phyloP scores from a whole-genome alignment of 306 rosid genomes.

The Cucumis melo region DNA sequence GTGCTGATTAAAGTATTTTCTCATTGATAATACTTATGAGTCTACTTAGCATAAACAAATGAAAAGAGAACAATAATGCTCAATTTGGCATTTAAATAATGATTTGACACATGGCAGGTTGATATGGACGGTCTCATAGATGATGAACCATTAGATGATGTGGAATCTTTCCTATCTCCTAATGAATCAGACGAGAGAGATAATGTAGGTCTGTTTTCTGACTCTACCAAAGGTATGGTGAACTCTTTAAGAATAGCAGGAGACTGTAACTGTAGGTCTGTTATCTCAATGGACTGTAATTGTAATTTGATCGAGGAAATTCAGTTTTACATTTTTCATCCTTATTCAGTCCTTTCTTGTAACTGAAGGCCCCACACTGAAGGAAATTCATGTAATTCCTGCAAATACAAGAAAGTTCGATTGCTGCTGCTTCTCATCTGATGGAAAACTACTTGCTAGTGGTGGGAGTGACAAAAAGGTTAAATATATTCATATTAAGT shows the following conservation, averaged over 20 bases:
- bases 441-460: conserved; percentile 80
- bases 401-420: conserved; percentile 53
- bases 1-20: background rate
- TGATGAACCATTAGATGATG: conserved; percentile 46
- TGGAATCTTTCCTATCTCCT: conserved; percentile 34
- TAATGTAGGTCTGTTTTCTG: conserved; percentile 24
- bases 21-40: background rate
- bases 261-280: background rate
- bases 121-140: conserved; percentile 19
- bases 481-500: conserved; percentile 2
- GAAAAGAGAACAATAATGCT: background rate
- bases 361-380: conserved; percentile 28
- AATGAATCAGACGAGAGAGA: conserved; percentile 28
- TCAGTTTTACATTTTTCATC: background rate
- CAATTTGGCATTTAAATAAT: background rate
- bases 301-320: conserved; percentile 1
- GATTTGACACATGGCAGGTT: conserved; percentile 2
- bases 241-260: background rate
- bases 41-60: background rate
- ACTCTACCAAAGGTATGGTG: conserved; percentile 39
- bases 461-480: conserved; percentile 83
- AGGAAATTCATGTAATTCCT: conserved; percentile 28
- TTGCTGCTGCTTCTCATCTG: conserved; percentile 78
- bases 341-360: conserved; percentile 12
- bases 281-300: background rate